Evolutionary conservation across 2,329 filamentous ascomycete species (phyloP).

Genomic region (Colletotrichum higginsianum): DNA sequence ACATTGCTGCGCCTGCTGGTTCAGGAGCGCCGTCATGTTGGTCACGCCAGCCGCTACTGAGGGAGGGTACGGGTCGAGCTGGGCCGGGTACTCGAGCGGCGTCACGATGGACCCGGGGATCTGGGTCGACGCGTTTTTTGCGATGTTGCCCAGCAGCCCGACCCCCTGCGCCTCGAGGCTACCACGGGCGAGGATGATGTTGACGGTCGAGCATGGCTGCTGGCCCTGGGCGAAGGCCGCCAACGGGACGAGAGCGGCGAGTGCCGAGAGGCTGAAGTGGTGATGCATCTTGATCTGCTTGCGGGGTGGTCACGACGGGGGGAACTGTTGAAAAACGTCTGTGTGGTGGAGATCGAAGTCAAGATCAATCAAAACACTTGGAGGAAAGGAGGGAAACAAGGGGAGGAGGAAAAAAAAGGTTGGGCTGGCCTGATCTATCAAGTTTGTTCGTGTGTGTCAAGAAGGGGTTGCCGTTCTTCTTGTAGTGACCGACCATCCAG

Average conservation of each 20-base stretch:
- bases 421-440: background rate
- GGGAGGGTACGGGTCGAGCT: conserved; percentile 50
- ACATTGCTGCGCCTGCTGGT: conserved; percentile 52
- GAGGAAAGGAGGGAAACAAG: background rate
- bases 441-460: background rate
- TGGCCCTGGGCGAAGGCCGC: conserved; percentile 19
- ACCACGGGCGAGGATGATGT: conserved; percentile 59
- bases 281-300: conserved; percentile 22
- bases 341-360: background rate
- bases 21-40: conserved; percentile 50
- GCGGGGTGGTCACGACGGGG: background rate
- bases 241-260: conserved; percentile 27
- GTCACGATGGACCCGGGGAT: conserved; percentile 54
- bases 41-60: conserved; percentile 54
- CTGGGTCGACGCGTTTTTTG: conserved; percentile 49
- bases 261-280: conserved; percentile 23
- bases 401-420: background rate
- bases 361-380: background rate
- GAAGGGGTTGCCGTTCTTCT: conserved; percentile 20
- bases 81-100: conserved; percentile 58
- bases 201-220: conserved; percentile 45
- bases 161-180: conserved; percentile 53
- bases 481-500: conserved; percentile 26
- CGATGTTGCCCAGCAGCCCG: conserved; percentile 53
- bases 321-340: background rate